phyloP scores from a whole-genome alignment of 2,329 filamentous ascomycete species.

The Phaeosphaeriaceae sp. region DNA sequence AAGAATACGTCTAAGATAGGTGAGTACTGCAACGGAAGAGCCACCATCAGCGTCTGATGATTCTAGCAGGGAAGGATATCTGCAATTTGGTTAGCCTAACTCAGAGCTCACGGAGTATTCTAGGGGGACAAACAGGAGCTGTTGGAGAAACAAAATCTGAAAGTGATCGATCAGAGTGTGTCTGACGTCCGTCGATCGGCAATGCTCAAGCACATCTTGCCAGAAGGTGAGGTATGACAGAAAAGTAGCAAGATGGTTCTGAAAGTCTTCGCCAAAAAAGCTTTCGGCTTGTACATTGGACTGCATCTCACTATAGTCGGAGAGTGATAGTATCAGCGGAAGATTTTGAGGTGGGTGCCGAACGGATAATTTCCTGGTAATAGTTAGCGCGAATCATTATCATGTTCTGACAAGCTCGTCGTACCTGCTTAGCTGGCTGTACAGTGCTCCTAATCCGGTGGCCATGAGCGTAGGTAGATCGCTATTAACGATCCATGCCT shows the following conservation, averaged over 20 bases:
- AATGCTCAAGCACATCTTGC: constrained; percentile 98
- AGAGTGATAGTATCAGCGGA: constrained; percentile 84
- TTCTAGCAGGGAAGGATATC: constrained; percentile 93
- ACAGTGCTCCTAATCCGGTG: constrained; percentile 82
- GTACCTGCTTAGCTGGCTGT: constrained; percentile 70
- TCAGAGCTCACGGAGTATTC: neutral
- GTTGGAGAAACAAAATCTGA: constrained; percentile 93
- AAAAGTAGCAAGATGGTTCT: constrained; percentile 89
- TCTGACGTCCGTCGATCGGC: constrained; percentile 87
- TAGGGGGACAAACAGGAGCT: constrained; percentile 72
- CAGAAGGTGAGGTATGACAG: constrained; percentile 94
- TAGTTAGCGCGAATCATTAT: constrained; percentile 12
- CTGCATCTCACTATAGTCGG: constrained; percentile 81
- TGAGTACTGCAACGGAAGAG: constrained; percentile 93
- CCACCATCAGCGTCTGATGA: constrained; percentile 97
- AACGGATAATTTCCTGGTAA: constrained; percentile 75
- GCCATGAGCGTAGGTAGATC: constrained; percentile 97
- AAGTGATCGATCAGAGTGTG: constrained; percentile 95
- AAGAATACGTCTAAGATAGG: constrained; percentile 87
- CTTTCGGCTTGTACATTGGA: constrained; percentile 70
- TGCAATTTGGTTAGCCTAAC: constrained; percentile 46
- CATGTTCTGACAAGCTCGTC: constrained; percentile 7
- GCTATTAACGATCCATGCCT: constrained; percentile 97
- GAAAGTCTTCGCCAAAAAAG: constrained; percentile 76
- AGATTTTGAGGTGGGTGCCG: constrained; percentile 75